Evolutionary conservation across 495 filamentous ascomycete species (phyloP).

Genomic region (Aspergillus bertholletiae): DNA sequence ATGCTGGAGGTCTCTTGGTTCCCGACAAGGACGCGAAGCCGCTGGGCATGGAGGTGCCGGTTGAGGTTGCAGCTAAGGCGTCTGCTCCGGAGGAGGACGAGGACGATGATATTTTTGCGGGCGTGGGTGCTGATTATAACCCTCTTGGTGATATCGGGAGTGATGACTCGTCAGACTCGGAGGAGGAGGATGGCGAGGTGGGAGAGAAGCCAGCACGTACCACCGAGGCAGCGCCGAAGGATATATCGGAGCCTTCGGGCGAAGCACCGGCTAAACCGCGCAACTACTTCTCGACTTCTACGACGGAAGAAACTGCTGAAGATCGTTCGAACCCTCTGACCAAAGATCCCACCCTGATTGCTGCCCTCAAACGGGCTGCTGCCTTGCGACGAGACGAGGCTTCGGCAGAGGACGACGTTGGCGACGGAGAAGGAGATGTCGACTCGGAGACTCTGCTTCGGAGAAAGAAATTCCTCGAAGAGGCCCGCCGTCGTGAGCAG

Average conservation of each 20-base stretch:
- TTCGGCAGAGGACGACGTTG: conserved; percentile 29
- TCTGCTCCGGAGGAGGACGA: conserved; percentile 46
- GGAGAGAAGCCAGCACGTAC: conserved; percentile 1
- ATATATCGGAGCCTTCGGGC: conserved; percentile 2
- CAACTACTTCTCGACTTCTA: conserved; percentile 39
- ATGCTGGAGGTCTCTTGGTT: conserved; percentile 49
- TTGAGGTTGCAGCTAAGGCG: conserved; percentile 36
- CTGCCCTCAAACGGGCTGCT: conserved; percentile 81
- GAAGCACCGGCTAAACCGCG: conserved; percentile 26
- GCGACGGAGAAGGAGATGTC: conserved; percentile 38
- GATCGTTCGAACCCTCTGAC: conserved; percentile 44
- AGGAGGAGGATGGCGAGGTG: conserved; percentile 45
- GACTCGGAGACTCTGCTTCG: conserved; percentile 56
- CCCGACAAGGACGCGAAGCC: conserved; percentile 63
- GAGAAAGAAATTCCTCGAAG: conserved; percentile 70
- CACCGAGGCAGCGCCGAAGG: conserved; percentile 19
- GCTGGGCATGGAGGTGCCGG: conserved; percentile 76
- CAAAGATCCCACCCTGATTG: conserved; percentile 73
- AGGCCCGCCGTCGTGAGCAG: conserved; percentile 51
- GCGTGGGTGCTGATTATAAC: conserved; percentile 81
- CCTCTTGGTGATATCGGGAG: conserved; percentile 71
- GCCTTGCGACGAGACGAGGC: conserved; percentile 54
- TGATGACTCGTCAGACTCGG: conserved; percentile 47
- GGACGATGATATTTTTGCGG: conserved; percentile 81
- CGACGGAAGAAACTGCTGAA: conserved; percentile 34